Evolutionary conservation across 371 early-diverging fungal genomes (phyloP).

Genomic region (Mortierella sp.): DNA sequence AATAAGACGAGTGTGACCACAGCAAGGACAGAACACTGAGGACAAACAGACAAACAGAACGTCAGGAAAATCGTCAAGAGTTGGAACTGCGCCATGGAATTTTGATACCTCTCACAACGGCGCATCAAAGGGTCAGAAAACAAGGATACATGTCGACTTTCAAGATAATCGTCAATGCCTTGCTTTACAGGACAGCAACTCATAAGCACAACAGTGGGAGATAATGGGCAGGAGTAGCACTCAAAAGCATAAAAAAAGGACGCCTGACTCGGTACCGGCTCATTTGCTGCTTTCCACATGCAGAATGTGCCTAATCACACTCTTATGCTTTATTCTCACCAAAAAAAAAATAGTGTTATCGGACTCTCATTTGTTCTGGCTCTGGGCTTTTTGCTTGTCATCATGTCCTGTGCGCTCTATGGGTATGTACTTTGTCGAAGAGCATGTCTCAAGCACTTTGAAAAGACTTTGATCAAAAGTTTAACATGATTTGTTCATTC

Average conservation of each 20-base stretch:
- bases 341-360: conserved; percentile 71
- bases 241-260: background rate
- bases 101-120: background rate
- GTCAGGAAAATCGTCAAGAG: conserved; percentile 10
- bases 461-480: background rate
- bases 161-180: background rate
- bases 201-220: background rate
- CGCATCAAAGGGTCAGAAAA: too few species aligned
- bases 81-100: conserved; percentile 1
- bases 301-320: background rate
- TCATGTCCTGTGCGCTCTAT: conserved; percentile 94
- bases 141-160: background rate
- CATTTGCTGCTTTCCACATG: background rate
- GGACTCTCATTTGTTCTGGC: conserved; percentile 90
- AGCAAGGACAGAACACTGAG: background rate
- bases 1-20: conserved; percentile 2
- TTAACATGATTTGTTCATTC: background rate
- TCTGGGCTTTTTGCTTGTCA: conserved; percentile 90
- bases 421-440: conserved; percentile 63
- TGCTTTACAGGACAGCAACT: background rate
- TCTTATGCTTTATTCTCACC: background rate
- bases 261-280: background rate
- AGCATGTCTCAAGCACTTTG: background rate
- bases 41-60: background rate
- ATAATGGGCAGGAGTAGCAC: background rate